These are phyloP conservation scores for Ogataea hybrid DNA, from an alignment of 1,139 yeast species.

Conservation along the genomic window DNA sequence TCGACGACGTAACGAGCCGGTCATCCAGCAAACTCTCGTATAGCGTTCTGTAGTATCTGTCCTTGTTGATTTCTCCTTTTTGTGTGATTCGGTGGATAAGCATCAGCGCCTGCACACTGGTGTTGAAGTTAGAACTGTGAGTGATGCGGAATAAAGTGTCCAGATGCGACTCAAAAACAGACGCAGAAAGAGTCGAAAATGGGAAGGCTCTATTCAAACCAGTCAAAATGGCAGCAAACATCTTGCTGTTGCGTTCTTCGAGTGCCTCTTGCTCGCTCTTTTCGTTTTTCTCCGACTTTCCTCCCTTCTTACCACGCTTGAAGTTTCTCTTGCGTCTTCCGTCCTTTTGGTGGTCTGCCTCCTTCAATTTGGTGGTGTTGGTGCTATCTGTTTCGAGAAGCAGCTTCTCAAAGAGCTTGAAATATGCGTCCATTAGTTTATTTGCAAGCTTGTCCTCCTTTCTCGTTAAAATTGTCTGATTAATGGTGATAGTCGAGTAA, in stretches of 20 bases:
- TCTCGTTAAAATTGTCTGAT: slow-evolving; percentile 86
- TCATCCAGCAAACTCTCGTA: slow-evolving; percentile 89
- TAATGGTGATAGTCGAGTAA: slow-evolving; percentile 82
- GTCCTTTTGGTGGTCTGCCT: slow-evolving; percentile 35
- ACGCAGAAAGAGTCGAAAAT: slow-evolving; percentile 73
- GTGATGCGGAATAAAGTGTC: slow-evolving; percentile 86
- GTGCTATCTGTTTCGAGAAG: slow-evolving; percentile 66
- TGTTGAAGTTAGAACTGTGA: slow-evolving; percentile 91
- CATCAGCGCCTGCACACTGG: slow-evolving; percentile 89
- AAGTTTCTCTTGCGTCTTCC: slow-evolving; percentile 52
- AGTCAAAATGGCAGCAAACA: slow-evolving; percentile 88
- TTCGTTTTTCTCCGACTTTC: slow-evolving; percentile 66
- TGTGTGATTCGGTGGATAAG: slow-evolving; percentile 78
- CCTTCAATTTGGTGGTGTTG: slow-evolving; percentile 38
- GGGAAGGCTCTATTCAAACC: slow-evolving; percentile 98
- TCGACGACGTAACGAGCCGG: slow-evolving; percentile 78
- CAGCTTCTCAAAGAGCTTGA: slow-evolving; percentile 80
- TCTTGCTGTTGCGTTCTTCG: slow-evolving; percentile 81
- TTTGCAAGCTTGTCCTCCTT: slow-evolving; percentile 79
- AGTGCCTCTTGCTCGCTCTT: slow-evolving; percentile 69
- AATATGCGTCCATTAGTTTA: slow-evolving; percentile 76
- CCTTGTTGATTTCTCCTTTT: slow-evolving; percentile 38
- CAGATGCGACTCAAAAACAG: slow-evolving; percentile 72
- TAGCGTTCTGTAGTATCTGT: slow-evolving; percentile 82
- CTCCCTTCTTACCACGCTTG: slow-evolving; percentile 72